These are phyloP conservation scores for Teratosphaeria gauchensis DNA, from an alignment of 2,329 filamentous ascomycete species.

Conservation along the genomic window DNA sequence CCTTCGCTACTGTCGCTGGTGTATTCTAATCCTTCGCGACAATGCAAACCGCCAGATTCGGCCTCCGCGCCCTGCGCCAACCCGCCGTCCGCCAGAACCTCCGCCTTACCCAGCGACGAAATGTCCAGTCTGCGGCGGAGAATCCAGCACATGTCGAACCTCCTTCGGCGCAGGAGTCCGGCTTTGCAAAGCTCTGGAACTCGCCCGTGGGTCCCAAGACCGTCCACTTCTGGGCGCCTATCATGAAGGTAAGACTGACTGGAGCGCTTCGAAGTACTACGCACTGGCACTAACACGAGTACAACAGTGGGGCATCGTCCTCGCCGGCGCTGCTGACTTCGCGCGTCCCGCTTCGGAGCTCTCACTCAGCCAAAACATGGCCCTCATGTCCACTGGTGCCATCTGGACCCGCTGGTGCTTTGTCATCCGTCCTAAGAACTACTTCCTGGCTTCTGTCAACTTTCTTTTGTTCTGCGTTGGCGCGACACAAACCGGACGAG, in stretches of 20 bases:
- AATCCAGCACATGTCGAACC: constrained; percentile 19
- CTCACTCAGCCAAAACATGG: constrained; percentile 83
- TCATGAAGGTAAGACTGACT: constrained; percentile 61
- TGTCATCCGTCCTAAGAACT: constrained; percentile 88
- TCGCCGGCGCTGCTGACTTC: constrained; percentile 88
- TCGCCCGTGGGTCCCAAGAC: constrained; percentile 52
- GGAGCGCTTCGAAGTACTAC: not conserved
- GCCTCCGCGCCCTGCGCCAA: constrained; percentile 47
- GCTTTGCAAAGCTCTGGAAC: constrained; percentile 60
- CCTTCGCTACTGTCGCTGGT: not conserved
- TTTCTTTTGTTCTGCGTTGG: constrained; percentile 93
- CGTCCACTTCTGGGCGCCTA: constrained; percentile 97
- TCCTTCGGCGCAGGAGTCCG: constrained; percentile 20
- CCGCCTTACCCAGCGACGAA: constrained; percentile 49
- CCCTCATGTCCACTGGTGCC: constrained; percentile 77
- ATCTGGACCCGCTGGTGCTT: constrained; percentile 99
- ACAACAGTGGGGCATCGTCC: constrained; percentile 74
- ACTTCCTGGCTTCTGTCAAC: constrained; percentile 90
- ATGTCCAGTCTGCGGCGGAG: constrained; percentile 55
- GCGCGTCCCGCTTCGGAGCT: constrained; percentile 84
- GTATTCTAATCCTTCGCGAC: not conserved
- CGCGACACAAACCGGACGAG: constrained; percentile 69
- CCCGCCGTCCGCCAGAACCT: constrained; percentile 40
- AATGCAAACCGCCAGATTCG: constrained; percentile 40
- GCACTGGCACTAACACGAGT: not conserved